These are phyloP conservation scores for Pyricularia sp. DNA, from an alignment of 2,329 filamentous ascomycete species.

Conservation along the genomic window DNA sequence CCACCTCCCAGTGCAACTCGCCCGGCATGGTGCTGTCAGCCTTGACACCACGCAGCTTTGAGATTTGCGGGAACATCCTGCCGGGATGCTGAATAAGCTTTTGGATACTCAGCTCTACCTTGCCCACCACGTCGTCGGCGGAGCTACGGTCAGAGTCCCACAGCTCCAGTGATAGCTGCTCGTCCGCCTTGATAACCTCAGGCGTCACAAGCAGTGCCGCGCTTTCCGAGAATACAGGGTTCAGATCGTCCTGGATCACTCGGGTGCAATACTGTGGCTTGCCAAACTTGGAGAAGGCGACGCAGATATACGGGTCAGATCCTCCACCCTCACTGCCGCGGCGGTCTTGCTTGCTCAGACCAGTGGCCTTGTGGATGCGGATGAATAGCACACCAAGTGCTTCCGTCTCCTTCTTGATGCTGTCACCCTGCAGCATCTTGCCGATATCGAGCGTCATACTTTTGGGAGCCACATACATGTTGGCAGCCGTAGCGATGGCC, in stretches of 20 bases:
- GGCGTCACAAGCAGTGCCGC: slow-evolving; percentile 75
- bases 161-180: slow-evolving; percentile 83
- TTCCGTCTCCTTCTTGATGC: slow-evolving; percentile 77
- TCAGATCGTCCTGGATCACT: slow-evolving; percentile 87
- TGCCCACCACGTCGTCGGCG: slow-evolving; percentile 89
- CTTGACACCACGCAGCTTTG: slow-evolving; percentile 70
- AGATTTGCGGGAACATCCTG: slow-evolving; percentile 82
- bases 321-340: slow-evolving; percentile 75
- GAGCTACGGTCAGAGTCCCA: slow-evolving; percentile 93
- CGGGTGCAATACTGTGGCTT: slow-evolving; percentile 97
- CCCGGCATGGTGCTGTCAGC: slow-evolving; percentile 83
- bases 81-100: slow-evolving; percentile 91
- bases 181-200: slow-evolving; percentile 83
- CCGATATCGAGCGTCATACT: slow-evolving; percentile 84
- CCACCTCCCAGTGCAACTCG: slow-evolving; percentile 90
- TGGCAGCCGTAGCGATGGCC: slow-evolving; percentile 74
- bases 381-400: slow-evolving; percentile 87
- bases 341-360: slow-evolving; percentile 80
- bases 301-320: slow-evolving; percentile 88
- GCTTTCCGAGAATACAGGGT: slow-evolving; percentile 84
- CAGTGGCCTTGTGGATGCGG: slow-evolving; percentile 75
- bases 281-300: slow-evolving; percentile 89
- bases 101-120: slow-evolving; percentile 85
- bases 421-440: slow-evolving; percentile 81
- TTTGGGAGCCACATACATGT: slow-evolving; percentile 89